Evolutionary conservation across 768 basidiomycete genomes (phyloP), one percentile per base, ranked within the genome.

Genomic region (Serendipita sp.): DNA sequence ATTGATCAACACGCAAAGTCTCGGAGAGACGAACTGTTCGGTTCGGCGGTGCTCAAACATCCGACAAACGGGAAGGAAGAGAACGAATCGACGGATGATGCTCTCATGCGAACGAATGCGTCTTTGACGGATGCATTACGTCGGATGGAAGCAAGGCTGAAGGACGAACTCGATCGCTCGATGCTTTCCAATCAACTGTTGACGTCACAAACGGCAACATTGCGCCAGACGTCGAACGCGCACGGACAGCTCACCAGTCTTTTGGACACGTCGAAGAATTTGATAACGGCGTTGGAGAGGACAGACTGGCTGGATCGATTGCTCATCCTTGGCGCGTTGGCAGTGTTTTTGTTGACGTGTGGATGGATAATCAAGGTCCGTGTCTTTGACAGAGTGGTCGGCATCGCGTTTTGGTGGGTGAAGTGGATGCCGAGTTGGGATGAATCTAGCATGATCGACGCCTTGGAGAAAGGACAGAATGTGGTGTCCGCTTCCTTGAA

Each of bases 271-370:
- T 95, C 93, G 2, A 87, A 88, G 69, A 80, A 86, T 31, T 82
- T 99, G 66, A 84, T 98, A 67, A 88, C 86, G 13, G 83, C 86
- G 0, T 50, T 50, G 48, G 48, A 96, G 74, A 86, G 86, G 66
- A 82, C 92, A 15, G 94, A 98, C 76, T 86, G 88, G 83, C 76
- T 94, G 18, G 96, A 99, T 76, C 86, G 94, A 3, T 72, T 96
- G 33, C 76, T 98, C 66, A 86, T 99, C 69, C 75, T 92, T 63
- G 78, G 83, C 1, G 89, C 83, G 0, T 82, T 98, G 40, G 71
- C 78, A 10, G 89, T 97, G 73, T 99, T 99, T 76, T 66, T 84
- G 65, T 81, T 93, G 16, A 86, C 89, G 34, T 84, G 92, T 4
- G 79, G 86, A 29, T 94, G 89, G 69, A 87, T 99, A 68, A 70